These are phyloP conservation scores for Oryza brachyantha DNA, from an alignment of 176 grass and related monocot genomes.

Conservation along the genomic window DNA sequence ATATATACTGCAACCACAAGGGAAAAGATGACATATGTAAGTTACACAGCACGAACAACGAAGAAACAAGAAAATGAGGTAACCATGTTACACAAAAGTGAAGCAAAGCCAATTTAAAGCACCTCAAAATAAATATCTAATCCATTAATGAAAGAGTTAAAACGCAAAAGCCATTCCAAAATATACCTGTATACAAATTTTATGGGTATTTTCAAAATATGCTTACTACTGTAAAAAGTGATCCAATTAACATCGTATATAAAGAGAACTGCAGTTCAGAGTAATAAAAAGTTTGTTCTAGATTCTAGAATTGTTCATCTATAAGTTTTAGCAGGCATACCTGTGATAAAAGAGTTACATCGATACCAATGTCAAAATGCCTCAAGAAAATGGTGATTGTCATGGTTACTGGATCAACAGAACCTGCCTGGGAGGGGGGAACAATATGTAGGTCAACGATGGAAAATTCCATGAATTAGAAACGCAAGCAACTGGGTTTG, in stretches of 20 bases:
- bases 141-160: background rate
- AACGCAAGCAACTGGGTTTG: background rate
- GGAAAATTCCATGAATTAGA: conserved; percentile 14
- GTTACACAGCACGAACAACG: conserved; percentile 8
- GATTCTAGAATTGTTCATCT: background rate
- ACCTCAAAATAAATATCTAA: background rate
- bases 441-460: conserved; percentile 21
- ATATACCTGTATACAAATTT: background rate
- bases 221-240: background rate
- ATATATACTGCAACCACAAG: conserved; percentile 70
- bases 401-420: conserved; percentile 94
- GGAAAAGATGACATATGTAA: conserved; percentile 22
- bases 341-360: conserved; percentile 85
- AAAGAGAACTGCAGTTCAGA: background rate
- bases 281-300: conserved; percentile 3
- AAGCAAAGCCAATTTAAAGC: conserved; percentile 5
- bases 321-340: conserved; percentile 30
- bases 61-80: background rate
- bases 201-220: background rate
- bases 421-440: conserved; percentile 58
- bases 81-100: background rate
- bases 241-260: background rate
- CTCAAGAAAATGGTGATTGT: conserved; percentile 95
- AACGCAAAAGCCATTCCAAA: background rate
- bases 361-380: conserved; percentile 94